A percentile compares a stretch with the other conserved stretches of the same genome.
These are phyloP conservation scores for Quercus wislizeni DNA, from an alignment of 306 rosid species.

Conservation along the genomic window DNA sequence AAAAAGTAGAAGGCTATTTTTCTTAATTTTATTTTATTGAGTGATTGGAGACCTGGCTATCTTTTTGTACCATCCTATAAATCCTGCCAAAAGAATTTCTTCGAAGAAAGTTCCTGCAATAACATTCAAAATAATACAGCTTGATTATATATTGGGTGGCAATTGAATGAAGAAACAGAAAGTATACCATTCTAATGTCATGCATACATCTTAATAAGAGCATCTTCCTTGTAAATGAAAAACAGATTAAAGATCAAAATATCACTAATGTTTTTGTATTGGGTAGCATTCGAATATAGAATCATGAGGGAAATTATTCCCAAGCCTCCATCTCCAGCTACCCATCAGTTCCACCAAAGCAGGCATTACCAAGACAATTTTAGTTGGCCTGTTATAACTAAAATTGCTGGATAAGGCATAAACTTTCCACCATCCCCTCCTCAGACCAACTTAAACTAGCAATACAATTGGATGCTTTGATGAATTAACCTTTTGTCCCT, in stretches of 20 bases:
- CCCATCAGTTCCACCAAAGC: too few species aligned
- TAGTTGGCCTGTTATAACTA: not conserved
- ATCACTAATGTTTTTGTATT: too few species aligned
- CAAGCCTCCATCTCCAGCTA: too few species aligned
- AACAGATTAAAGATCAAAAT: too few species aligned
- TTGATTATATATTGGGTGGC: not conserved
- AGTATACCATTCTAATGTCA: not conserved
- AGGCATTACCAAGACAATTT: too few species aligned
- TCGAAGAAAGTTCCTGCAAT: constrained; percentile 39
- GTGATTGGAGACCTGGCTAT: constrained; percentile 30
- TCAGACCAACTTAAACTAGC: not conserved
- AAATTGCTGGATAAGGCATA: not conserved
- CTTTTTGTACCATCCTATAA: constrained; percentile 22
- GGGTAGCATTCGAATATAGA: too few species aligned
- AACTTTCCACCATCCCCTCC: not conserved
- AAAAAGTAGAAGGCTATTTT: constrained; percentile 28
- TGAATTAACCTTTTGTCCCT: not conserved
- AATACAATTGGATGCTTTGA: not conserved
- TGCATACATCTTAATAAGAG: not conserved
- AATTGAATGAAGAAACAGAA: not conserved
- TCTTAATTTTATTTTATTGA: constrained; percentile 30
- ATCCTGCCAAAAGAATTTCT: constrained; percentile 42
- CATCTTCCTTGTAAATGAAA: not conserved
- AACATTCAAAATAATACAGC: constrained; percentile 1
- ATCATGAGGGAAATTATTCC: too few species aligned